These are phyloP conservation scores for Cutaneotrichosporon cavernicola DNA, from an alignment of 1,284 basidiomycete genomes.

Conservation along the genomic window DNA sequence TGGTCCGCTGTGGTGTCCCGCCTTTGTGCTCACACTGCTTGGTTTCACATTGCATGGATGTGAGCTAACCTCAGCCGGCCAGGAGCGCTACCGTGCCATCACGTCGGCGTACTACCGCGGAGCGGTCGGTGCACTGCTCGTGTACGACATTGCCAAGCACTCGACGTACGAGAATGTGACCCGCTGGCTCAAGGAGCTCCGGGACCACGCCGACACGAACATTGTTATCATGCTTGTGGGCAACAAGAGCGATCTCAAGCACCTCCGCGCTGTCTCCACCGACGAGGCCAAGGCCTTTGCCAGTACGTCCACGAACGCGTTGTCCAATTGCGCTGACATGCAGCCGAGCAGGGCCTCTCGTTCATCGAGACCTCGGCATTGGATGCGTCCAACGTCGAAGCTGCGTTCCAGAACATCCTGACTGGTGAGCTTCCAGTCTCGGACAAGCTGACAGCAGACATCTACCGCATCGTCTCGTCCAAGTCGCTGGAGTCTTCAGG, in stretches of 20 bases:
- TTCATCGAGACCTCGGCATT: constrained; percentile 99
- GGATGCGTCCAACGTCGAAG: constrained; percentile 97
- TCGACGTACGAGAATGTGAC: constrained; percentile 93
- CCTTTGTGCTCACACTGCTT: constrained; percentile 4
- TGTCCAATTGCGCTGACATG: neutral
- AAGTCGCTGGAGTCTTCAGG: constrained; percentile 79
- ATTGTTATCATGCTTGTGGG: constrained; percentile 94
- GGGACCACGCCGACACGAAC: constrained; percentile 89
- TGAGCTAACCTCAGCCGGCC: constrained; percentile 67
- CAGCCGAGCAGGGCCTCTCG: constrained; percentile 78
- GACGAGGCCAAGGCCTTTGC: constrained; percentile 84
- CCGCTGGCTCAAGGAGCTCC: constrained; percentile 97
- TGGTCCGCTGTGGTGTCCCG: neutral
- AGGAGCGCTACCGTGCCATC: constrained; percentile 98
- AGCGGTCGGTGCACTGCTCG: constrained; percentile 87
- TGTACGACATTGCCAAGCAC: constrained; percentile 94
- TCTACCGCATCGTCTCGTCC: constrained; percentile 91
- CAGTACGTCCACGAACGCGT: constrained; percentile 58
- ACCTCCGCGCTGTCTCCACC: constrained; percentile 90
- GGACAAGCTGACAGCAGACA: constrained; percentile 60
- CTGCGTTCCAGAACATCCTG: constrained; percentile 94
- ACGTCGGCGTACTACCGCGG: constrained; percentile 99
- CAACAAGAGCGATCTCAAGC: constrained; percentile 98
- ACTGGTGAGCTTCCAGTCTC: constrained; percentile 62
- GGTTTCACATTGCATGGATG: neutral